Base-by-base conservation (phyloP, 2,329 filamentous ascomycete species). In the Xylaria sp. region DNA sequence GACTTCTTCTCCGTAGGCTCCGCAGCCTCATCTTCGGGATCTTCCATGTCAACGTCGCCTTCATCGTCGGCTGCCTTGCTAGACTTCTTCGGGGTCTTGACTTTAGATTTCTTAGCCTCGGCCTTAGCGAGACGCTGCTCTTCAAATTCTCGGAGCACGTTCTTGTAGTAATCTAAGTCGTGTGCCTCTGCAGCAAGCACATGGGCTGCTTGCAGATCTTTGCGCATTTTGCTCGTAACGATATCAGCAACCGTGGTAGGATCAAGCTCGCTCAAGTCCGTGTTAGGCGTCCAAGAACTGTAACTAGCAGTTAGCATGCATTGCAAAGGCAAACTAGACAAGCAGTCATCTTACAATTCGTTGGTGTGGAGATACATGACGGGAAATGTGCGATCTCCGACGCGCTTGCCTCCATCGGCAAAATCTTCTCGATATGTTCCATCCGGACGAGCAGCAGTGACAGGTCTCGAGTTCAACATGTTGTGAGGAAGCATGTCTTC, bases 331-430 rank as follows among this genome's bases (percentile, higher is more conserved):
- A 59, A 32, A 29, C 8, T 1, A 16, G 21, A 18, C 23, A 29
- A 40, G 44, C 9, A 27, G 29, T 44, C 16, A 21, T 89, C 95
- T 89, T 84, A 99, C 96, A 99, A 98, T 86, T 98, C 95, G 77
- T 98, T 98, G 44, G 94, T 97, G 72, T 89, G 86, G 60, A 98
- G 84, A 79, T 97, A 98, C 95, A 98, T 98, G 77, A 98, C 90
- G 5, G 95, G 93, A 79, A 94, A 98, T 35, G 92, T 94, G 71
- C 95, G 89, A 81, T 98, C 94, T 70, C 91, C 88, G 50, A 88
- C 90, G 73, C 94, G 92, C 84, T 96, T 96, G 75, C 93, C 95
- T 69, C 92, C 94, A 75, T 97, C 94, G 48, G 90, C 89, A 78
- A 93, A 98, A 72, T 95, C 92, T 68, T 94, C 93, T 63, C 93